These are phyloP conservation scores for Cardamine chenopodiifolia DNA, from an alignment of 345 rosid genomes.

Conservation along the genomic window DNA sequence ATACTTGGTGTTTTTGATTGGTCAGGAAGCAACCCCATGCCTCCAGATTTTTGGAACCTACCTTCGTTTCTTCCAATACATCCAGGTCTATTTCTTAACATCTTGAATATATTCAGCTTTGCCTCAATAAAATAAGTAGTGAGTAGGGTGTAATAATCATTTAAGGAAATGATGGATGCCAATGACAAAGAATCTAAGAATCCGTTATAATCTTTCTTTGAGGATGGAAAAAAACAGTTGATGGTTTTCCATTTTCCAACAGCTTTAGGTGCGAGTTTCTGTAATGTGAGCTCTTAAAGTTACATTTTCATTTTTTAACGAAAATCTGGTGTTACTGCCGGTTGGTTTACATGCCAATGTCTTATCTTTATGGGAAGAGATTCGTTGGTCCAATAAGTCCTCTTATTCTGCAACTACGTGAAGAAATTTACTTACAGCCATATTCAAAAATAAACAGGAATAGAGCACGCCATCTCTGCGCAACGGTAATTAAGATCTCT, in stretches of 20 bases:
- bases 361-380: constrained; percentile 64
- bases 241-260: too few relatives aligned
- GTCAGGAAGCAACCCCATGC: constrained; percentile 69
- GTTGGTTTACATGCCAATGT: constrained; percentile 71
- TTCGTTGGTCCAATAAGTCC: constrained; percentile 63
- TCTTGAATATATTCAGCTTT: background rate
- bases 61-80: constrained; percentile 61
- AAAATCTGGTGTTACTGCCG: constrained; percentile 73
- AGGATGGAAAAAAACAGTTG: too few relatives aligned
- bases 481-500: constrained; percentile 45
- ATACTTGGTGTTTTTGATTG: constrained; percentile 59
- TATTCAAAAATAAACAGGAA: constrained; percentile 60
- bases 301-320: constrained; percentile 36
- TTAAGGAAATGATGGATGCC: too few relatives aligned
- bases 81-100: constrained; percentile 47
- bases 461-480: constrained; percentile 52
- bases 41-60: constrained; percentile 71
- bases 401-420: constrained; percentile 52
- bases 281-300: background rate
- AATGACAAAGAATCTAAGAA: too few relatives aligned
- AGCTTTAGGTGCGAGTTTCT: too few relatives aligned
- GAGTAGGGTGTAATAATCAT: constrained; percentile 1
- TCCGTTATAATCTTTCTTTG: background rate
- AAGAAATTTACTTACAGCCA: constrained; percentile 57
- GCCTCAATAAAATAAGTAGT: background rate